These are phyloP conservation scores for Limonium bicolor DNA, from an alignment of 148 eudicot genomes.

Conservation along the genomic window DNA sequence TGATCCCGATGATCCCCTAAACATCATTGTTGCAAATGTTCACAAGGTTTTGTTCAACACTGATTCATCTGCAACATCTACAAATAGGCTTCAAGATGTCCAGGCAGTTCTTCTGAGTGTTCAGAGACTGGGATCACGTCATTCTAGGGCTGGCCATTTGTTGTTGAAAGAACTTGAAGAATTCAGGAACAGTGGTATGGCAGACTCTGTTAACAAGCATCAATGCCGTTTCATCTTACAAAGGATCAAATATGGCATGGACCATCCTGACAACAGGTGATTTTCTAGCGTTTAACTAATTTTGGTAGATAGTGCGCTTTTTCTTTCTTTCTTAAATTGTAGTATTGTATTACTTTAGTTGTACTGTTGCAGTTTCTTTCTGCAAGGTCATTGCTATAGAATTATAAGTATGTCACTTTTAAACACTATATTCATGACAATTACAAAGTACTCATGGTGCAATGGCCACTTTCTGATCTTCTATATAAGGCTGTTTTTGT, in stretches of 20 bases:
- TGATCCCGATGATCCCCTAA: slow-evolving; percentile 89
- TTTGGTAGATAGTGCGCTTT: background rate
- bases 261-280: slow-evolving; percentile 61
- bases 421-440: too few relatives aligned
- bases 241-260: slow-evolving; percentile 70
- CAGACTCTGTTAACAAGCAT: slow-evolving; percentile 95
- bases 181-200: slow-evolving; percentile 49
- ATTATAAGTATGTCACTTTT: too few relatives aligned
- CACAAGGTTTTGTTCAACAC: slow-evolving; percentile 75
- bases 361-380: too few relatives aligned
- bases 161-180: slow-evolving; percentile 90
- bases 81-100: slow-evolving; percentile 92
- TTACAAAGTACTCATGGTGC: too few relatives aligned
- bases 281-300: slow-evolving; percentile 1
- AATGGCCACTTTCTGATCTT: too few relatives aligned
- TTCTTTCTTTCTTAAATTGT: background rate
- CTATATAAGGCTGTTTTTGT: too few relatives aligned
- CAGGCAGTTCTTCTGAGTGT: slow-evolving; percentile 88
- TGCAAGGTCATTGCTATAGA: too few relatives aligned
- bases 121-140: slow-evolving; percentile 82
- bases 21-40: slow-evolving; percentile 69
- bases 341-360: too few relatives aligned
- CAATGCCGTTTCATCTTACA: slow-evolving; percentile 84
- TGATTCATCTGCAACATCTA: slow-evolving; percentile 63
- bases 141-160: slow-evolving; percentile 94